These are phyloP conservation scores for Kockiozyma suomiensis DNA, from an alignment of 805 yeast genomes.

Conservation along the genomic window DNA sequence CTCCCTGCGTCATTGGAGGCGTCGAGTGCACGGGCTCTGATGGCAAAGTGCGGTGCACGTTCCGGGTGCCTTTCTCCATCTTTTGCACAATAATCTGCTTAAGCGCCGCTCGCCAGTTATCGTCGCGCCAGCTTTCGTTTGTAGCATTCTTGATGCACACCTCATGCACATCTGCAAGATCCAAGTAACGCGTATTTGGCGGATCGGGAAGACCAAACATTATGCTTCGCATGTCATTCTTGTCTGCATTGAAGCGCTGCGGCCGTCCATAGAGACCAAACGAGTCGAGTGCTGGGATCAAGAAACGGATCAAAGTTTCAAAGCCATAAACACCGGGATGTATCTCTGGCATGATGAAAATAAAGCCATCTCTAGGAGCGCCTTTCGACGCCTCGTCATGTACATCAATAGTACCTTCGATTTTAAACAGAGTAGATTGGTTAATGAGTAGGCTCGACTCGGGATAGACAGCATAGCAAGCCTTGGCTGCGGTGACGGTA, in stretches of 20 bases:
- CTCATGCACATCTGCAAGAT: constrained; percentile 54
- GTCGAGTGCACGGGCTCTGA: constrained; percentile 27
- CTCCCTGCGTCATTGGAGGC: constrained; percentile 24
- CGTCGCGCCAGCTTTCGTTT: constrained; percentile 53
- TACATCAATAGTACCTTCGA: constrained; percentile 63
- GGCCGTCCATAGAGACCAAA: constrained; percentile 85
- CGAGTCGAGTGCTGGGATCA: constrained; percentile 74
- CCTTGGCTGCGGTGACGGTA: constrained; percentile 64
- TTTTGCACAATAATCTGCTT: constrained; percentile 60
- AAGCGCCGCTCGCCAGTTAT: constrained; percentile 62
- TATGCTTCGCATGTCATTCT: constrained; percentile 63
- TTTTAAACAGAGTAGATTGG: constrained; percentile 81
- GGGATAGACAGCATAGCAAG: constrained; percentile 91
- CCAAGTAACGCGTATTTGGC: constrained; percentile 73
- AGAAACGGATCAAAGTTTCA: constrained; percentile 80
- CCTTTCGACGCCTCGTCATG: constrained; percentile 35
- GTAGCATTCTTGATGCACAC: constrained; percentile 47
- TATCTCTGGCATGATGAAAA: constrained; percentile 80
- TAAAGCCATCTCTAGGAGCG: constrained; percentile 57
- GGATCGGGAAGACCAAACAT: constrained; percentile 82
- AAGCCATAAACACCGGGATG: constrained; percentile 83
- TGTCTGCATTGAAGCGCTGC: constrained; percentile 70
- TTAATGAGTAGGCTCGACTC: constrained; percentile 79
- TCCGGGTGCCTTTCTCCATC: constrained; percentile 46
- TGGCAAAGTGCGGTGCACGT: constrained; percentile 29